Conservation (phyloP, 805 yeast species). For the Blastobotrys muscicola region DNA sequence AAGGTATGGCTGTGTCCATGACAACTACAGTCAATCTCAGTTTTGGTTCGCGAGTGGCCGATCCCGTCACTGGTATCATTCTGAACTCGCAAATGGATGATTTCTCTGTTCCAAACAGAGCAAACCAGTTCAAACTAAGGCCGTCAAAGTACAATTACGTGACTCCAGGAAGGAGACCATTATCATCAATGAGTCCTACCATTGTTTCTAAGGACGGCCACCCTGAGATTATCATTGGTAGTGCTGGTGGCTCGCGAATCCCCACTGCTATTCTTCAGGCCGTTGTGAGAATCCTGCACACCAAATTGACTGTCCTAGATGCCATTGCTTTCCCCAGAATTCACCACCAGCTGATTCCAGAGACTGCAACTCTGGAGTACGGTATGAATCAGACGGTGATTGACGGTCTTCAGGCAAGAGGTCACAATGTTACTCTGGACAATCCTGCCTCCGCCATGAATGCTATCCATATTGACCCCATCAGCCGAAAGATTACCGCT, state of each 20-base stretch:
- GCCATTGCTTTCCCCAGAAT: constrained; percentile 71
- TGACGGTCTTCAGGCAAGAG: constrained; percentile 32
- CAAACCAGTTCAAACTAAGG: constrained; percentile 69
- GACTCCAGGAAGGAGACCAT: constrained; percentile 68
- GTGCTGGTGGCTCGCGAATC: constrained; percentile 91
- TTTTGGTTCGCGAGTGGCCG: constrained; percentile 80
- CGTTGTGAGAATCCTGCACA: constrained; percentile 53
- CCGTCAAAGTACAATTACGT: constrained; percentile 78
- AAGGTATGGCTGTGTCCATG: constrained; percentile 72
- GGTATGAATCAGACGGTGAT: constrained; percentile 31
- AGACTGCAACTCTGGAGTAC: constrained; percentile 51
- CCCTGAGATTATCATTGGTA: constrained; percentile 70
- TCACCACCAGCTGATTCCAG: constrained; percentile 86
- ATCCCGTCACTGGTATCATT: constrained; percentile 70
- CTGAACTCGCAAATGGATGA: constrained; percentile 94
- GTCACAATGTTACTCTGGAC: constrained; percentile 38
- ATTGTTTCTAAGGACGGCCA: constrained; percentile 36
- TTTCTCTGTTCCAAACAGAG: constrained; percentile 60
- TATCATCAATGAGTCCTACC: constrained; percentile 75
- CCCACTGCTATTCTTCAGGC: constrained; percentile 78
- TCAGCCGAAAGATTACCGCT: constrained; percentile 45
- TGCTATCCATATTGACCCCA: constrained; percentile 32
- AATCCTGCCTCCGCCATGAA: constrained; percentile 49
- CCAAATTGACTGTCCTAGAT: constrained; percentile 49
- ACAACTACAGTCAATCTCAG: constrained; percentile 81